A percentile compares a stretch with the other conserved stretches of the same genome.
These are phyloP conservation scores for Plasmodium fragile DNA, from an alignment of 169 alveolate genomes.

Conservation along the genomic window DNA sequence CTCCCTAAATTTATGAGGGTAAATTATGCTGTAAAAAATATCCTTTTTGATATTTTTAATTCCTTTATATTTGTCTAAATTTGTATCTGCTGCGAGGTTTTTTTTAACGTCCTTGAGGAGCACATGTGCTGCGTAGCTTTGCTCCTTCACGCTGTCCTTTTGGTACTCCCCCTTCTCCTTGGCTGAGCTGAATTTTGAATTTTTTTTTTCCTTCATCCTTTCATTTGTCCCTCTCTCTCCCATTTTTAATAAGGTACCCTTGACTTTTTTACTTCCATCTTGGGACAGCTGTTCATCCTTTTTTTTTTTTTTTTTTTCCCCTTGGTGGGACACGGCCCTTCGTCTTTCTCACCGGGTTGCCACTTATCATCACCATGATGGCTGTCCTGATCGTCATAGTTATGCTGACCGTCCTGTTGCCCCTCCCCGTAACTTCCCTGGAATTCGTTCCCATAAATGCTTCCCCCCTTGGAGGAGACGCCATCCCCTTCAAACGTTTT, in stretches of 20 bases:
- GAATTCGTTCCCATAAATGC: neutral
- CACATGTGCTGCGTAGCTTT: neutral
- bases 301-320: neutral
- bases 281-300: neutral
- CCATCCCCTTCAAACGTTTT: conserved; percentile 24
- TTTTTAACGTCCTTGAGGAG: neutral
- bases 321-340: neutral
- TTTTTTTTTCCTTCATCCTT: neutral
- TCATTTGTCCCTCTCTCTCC: neutral
- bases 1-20: conserved; percentile 49
- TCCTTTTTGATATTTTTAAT: conserved; percentile 57
- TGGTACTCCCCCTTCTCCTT: neutral
- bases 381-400: neutral
- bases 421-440: neutral
- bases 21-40: conserved; percentile 52
- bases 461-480: neutral
- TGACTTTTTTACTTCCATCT: neutral
- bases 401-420: neutral
- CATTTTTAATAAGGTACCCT: neutral
- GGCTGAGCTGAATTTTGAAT: neutral
- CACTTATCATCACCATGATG: neutral
- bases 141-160: neutral
- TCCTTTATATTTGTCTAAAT: conserved; percentile 45
- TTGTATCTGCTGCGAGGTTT: neutral
- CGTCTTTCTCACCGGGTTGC: conserved; percentile 4